A percentile compares a stretch with the other conserved stretches of the same genome.
These are phyloP conservation scores for Cladosporium sphaerospermum DNA, from an alignment of 2,329 filamentous ascomycete species.

Conservation along the genomic window DNA sequence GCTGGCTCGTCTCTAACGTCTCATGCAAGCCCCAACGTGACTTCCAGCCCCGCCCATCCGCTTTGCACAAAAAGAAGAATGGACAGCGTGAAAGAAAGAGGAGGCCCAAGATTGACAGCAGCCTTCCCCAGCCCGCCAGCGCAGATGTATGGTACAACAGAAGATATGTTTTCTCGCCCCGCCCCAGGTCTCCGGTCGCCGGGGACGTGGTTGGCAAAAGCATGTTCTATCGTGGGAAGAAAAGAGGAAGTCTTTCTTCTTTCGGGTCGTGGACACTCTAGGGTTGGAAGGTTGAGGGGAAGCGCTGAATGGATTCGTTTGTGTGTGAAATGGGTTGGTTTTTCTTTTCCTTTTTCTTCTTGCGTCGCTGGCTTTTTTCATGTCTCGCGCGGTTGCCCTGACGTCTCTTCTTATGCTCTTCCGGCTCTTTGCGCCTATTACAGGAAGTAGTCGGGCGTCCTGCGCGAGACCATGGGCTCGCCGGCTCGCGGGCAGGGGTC, in stretches of 20 bases:
- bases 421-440: conserved; percentile 41
- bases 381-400: neutral
- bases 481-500: conserved; percentile 95
- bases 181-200: neutral
- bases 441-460: conserved; percentile 99
- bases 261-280: too few species aligned
- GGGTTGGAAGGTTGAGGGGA: too few species aligned
- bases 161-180: neutral
- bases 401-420: conserved; percentile 12
- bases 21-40: too few species aligned
- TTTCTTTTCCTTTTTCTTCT: neutral
- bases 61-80: too few species aligned
- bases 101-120: too few species aligned
- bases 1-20: too few species aligned
- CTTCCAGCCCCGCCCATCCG: too few species aligned
- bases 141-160: neutral
- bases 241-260: too few species aligned
- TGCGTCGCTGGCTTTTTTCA: neutral
- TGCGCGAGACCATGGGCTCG: conserved; percentile 92
- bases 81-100: too few species aligned
- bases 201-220: too few species aligned
- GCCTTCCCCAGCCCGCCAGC: neutral
- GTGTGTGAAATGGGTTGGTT: neutral
- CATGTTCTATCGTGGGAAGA: too few species aligned
- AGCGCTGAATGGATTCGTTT: too few species aligned